Conservation (phyloP, 2,329 filamentous ascomycete genomes). For the Colletotrichum sp. region DNA sequence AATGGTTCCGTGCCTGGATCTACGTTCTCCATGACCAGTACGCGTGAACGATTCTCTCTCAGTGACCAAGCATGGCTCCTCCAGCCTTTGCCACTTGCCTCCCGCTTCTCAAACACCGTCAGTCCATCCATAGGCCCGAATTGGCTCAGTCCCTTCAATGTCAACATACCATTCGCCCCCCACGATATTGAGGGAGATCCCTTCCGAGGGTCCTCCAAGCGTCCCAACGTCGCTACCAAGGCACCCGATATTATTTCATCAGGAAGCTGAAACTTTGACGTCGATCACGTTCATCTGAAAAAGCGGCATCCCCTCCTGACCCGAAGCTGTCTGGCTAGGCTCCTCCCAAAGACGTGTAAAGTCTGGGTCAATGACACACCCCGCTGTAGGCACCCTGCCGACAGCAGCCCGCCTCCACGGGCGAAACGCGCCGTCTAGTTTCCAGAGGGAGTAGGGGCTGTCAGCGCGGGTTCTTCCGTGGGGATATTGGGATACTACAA, state of each 20-base stretch:
- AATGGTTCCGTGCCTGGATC: not conserved
- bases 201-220: not conserved
- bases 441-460: not conserved
- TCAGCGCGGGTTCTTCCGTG: not conserved
- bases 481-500: not conserved
- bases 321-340: not conserved
- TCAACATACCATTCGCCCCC: not conserved
- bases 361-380: not conserved
- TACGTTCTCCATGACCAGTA: not conserved
- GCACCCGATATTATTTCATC: not conserved
- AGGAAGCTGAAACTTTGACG: not conserved
- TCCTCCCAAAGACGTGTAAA: not conserved
- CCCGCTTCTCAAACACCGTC: not conserved
- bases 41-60: rapidly evolving
- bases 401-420: not conserved
- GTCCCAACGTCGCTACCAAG: not conserved
- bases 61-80: rapidly evolving
- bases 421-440: not conserved
- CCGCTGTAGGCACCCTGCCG: not conserved
- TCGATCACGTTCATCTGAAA: not conserved
- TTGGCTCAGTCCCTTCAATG: not conserved
- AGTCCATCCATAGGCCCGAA: not conserved
- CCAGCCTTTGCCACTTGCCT: not conserved
- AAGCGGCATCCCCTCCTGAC: not conserved
- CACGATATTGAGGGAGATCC: not conserved